Conservation (phyloP, 2,329 filamentous ascomycete genomes). For the Sclerotinia borealis region DNA sequence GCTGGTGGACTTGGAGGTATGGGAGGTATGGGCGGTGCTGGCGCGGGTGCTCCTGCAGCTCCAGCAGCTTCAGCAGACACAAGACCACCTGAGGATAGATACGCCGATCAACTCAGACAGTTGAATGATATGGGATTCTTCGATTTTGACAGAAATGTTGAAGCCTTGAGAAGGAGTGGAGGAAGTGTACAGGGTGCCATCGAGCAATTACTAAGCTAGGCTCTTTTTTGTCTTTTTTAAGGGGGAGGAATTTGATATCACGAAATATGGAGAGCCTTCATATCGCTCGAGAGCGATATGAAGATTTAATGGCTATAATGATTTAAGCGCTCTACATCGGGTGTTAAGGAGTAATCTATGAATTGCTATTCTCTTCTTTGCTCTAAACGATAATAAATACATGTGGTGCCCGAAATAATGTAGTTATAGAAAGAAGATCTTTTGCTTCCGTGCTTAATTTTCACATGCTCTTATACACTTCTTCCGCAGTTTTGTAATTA, state of each 20-base stretch:
- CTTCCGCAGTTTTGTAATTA: neutral
- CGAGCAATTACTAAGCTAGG: constrained; percentile 56
- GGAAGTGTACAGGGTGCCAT: constrained; percentile 92
- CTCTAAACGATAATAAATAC: neutral
- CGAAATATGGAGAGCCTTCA: neutral
- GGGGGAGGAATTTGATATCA: neutral
- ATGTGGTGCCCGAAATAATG: neutral
- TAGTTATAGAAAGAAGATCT: neutral
- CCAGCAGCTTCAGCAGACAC: constrained; percentile 64
- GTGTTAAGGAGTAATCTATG: neutral
- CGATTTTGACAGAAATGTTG: constrained; percentile 90
- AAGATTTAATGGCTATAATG: neutral
- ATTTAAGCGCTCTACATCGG: neutral
- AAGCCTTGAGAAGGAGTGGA: constrained; percentile 78
- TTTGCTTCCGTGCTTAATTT: neutral
- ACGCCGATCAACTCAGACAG: constrained; percentile 82
- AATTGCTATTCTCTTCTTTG: neutral
- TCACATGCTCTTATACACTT: neutral
- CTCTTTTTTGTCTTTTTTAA: neutral
- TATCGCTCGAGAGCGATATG: neutral
- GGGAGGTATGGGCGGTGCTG: constrained; percentile 28
- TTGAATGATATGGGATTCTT: constrained; percentile 99
- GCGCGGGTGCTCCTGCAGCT: constrained; percentile 38
- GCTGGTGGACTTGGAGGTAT: constrained; percentile 13
- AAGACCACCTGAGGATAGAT: constrained; percentile 87